Evolutionary conservation across 192 early-diverging fungal species (phyloP).

Genomic region (Backusella sp.): DNA sequence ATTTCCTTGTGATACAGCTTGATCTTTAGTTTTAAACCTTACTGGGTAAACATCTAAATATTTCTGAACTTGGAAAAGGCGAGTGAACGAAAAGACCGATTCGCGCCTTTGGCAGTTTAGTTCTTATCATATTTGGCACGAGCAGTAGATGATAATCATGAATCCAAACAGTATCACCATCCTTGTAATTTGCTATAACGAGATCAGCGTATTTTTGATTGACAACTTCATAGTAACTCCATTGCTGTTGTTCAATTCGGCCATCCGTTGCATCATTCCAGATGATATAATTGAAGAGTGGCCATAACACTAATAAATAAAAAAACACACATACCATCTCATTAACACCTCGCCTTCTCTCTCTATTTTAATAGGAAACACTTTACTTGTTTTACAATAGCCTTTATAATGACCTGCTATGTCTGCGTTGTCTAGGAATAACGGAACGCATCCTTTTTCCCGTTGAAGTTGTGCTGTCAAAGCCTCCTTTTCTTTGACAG

Average conservation of each 20-base stretch:
- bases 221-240: constrained; percentile 76
- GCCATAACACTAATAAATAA: constrained; percentile 76
- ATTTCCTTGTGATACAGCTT: neutral
- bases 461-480: neutral
- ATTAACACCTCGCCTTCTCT: neutral
- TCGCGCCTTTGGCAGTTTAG: constrained; percentile 74
- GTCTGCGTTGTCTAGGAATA: constrained; percentile 72
- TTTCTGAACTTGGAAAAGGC: constrained; percentile 94
- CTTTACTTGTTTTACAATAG: constrained; percentile 89
- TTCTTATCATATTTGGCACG: constrained; percentile 80
- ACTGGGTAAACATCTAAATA: constrained; percentile 88
- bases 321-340: neutral
- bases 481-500: neutral
- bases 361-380: too few species aligned
- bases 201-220: constrained; percentile 79
- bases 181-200: constrained; percentile 68
- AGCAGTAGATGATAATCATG: constrained; percentile 97
- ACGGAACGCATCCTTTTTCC: constrained; percentile 56
- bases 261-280: constrained; percentile 79
- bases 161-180: constrained; percentile 91
- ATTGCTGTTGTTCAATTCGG: constrained; percentile 63
- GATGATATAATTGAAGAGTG: constrained; percentile 90
- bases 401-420: constrained; percentile 93
- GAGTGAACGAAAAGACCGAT: constrained; percentile 97
- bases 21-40: constrained; percentile 15